Evolutionary conservation across 2,329 filamentous ascomycete species (phyloP).

Genomic region (Aspergillus intermedius): DNA sequence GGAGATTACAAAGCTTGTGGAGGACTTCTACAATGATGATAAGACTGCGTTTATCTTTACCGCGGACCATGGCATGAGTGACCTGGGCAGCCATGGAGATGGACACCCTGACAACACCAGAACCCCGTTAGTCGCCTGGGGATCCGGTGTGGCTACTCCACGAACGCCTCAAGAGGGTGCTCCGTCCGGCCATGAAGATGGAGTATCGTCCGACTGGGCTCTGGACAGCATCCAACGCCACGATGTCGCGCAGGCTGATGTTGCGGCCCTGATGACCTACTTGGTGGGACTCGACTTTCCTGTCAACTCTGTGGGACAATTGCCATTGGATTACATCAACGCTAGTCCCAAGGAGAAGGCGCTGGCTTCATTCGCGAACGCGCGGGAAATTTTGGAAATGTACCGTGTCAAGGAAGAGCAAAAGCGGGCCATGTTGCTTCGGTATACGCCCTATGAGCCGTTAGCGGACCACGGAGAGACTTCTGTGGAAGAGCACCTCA

Average conservation of each 20-base stretch:
- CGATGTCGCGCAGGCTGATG: conserved; percentile 88
- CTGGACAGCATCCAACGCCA: conserved; percentile 74
- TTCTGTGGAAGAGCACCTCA: conserved; percentile 60
- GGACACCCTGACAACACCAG: conserved; percentile 95
- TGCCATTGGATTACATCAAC: conserved; percentile 76
- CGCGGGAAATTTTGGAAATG: conserved; percentile 85
- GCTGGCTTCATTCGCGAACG: conserved; percentile 75
- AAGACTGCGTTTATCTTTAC: conserved; percentile 96
- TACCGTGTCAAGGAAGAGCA: conserved; percentile 87
- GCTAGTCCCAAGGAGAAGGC: conserved; percentile 71
- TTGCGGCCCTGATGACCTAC: conserved; percentile 93
- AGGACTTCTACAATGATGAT: conserved; percentile 75
- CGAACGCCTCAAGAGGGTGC: conserved; percentile 48
- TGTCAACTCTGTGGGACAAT: conserved; percentile 89
- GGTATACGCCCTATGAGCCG: conserved; percentile 67
- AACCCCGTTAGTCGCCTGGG: conserved; percentile 89
- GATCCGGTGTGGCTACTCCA: conserved; percentile 78
- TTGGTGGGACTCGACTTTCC: conserved; percentile 82
- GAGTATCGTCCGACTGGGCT: conserved; percentile 81
- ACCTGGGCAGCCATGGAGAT: conserved; percentile 98
- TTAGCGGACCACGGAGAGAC: conserved; percentile 56
- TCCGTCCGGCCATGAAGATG: conserved; percentile 78
- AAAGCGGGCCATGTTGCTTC: conserved; percentile 68
- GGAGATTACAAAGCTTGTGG: conserved; percentile 72
- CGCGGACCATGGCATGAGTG: conserved; percentile 97